Conservation (phyloP, 1,284 basidiomycete genomes). For the Leucoagaricus sp. region DNA sequence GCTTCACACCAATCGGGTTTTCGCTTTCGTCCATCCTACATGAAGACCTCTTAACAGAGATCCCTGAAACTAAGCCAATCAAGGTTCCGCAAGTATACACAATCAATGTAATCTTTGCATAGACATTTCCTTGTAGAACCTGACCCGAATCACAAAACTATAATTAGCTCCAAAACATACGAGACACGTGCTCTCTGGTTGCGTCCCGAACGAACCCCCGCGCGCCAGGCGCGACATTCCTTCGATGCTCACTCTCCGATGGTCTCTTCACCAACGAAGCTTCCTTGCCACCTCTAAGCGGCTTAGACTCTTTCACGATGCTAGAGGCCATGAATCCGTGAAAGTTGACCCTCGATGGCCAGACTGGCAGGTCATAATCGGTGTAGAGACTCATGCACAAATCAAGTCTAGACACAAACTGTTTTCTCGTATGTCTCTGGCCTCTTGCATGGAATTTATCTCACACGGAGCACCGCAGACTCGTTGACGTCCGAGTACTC, state of each 20-base stretch:
- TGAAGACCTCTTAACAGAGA: too few species aligned
- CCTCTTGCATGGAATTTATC: too few species aligned
- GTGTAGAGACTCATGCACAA: constrained; percentile 96
- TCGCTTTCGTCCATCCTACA: too few species aligned
- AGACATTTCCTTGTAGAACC: too few species aligned
- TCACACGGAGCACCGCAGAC: constrained; percentile 38
- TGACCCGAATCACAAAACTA: background rate
- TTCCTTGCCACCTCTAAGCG: background rate
- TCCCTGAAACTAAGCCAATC: too few species aligned
- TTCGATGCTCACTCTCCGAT: constrained; percentile 3
- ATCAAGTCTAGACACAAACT: constrained; percentile 87
- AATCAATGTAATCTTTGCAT: too few species aligned
- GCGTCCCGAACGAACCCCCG: background rate
- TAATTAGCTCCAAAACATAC: background rate
- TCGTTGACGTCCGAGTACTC: constrained; percentile 46
- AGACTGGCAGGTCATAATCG: constrained; percentile 87
- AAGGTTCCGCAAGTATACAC: too few species aligned
- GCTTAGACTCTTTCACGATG: constrained; percentile 5
- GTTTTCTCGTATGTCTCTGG: constrained; percentile 72
- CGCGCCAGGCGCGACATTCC: background rate
- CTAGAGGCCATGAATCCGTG: constrained; percentile 31
- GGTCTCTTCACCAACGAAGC: background rate
- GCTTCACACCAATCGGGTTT: too few species aligned
- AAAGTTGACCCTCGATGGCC: constrained; percentile 44
- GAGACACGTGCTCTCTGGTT: background rate